Base-by-base conservation (phyloP, 257 asterid species). In the Nicotiana attenuata region DNA sequence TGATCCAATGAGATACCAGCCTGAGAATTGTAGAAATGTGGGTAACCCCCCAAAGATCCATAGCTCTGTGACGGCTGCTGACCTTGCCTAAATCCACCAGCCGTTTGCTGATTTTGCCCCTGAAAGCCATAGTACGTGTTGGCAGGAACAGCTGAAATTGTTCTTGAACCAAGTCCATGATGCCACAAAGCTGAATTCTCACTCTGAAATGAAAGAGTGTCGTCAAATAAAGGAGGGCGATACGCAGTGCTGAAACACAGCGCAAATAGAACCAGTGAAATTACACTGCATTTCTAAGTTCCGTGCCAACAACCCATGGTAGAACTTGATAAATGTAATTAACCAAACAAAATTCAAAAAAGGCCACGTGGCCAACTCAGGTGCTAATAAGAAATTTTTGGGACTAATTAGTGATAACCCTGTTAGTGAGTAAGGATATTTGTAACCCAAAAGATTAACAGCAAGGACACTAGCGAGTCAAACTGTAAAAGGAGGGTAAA, bases 41-140 rank as follows among this genome's bases (percentile, higher is more conserved):
- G 92, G 90, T 92, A 92, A 17, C 31, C 64, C 3, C 95, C 95
- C 22, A 81, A 83, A 50, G 86, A 81, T 67, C 94, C 97, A 61
- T 91, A 92, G 77, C 83, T 92, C 87, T 93, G 97, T 7, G 96
- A 85, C 9, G 92, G 92, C 87, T 96, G 97, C 87, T 92, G 97
- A 14, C 83, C 96, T 89, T 79, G 82, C 61, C 75, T 64, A 89
- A 87, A 92, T 33, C 92, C 97, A 29, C 87, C 87, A 0, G 47
- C 47, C 11, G 94, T 82, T 86, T 91, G 96, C 86, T 91, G 97
- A 20, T 24, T 88, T 81, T 91, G 98, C 55, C 90, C 92, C 84
- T 87, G 93, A 77, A 86, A 90, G 81, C 88, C 87, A 63, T 89
- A 90, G 75, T 90, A 87, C 1, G 95, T 86, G 84, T 81, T 88